Evolutionary conservation across 1,284 basidiomycete species (phyloP).

Genomic region (Blastosporella zonata): DNA sequence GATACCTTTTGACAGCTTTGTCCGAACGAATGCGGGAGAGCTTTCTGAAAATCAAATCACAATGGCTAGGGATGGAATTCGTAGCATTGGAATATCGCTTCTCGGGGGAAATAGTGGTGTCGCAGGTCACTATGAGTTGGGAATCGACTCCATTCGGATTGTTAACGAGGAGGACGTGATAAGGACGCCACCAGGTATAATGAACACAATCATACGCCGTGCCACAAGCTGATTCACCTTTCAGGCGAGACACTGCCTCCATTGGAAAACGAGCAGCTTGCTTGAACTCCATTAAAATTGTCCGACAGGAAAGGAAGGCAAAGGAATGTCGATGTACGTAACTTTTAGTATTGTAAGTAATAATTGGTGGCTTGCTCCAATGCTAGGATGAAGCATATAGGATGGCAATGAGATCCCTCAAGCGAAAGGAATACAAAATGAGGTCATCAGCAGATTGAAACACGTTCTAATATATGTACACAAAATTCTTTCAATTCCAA

Average conservation of each 20-base stretch:
- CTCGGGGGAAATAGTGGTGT: slow-evolving; percentile 75
- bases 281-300: slow-evolving; percentile 1
- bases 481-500: slow-evolving; percentile 17
- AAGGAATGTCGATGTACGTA: neutral
- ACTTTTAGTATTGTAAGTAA: neutral
- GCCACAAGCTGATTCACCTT: too few relatives aligned
- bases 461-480: slow-evolving; percentile 18
- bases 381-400: too few relatives aligned
- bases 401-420: neutral
- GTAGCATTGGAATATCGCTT: slow-evolving; percentile 81
- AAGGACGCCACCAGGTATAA: slow-evolving; percentile 19
- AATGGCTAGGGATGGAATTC: slow-evolving; percentile 75
- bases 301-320: too few relatives aligned
- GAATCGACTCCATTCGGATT: slow-evolving; percentile 66
- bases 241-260: slow-evolving; percentile 16
- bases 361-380: too few relatives aligned
- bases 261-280: slow-evolving; percentile 5
- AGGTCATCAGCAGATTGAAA: slow-evolving; percentile 4
- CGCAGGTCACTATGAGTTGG: slow-evolving; percentile 72
- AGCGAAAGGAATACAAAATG: neutral
- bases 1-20: slow-evolving; percentile 82
- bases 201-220: neutral
- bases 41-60: slow-evolving; percentile 63
- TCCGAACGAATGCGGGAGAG: slow-evolving; percentile 81
- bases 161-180: slow-evolving; percentile 40